A percentile compares a stretch with the other conserved stretches of the same genome.
These are phyloP conservation scores for Alternaria brassicicola DNA, from an alignment of 2,329 filamentous ascomycete species.

Conservation along the genomic window DNA sequence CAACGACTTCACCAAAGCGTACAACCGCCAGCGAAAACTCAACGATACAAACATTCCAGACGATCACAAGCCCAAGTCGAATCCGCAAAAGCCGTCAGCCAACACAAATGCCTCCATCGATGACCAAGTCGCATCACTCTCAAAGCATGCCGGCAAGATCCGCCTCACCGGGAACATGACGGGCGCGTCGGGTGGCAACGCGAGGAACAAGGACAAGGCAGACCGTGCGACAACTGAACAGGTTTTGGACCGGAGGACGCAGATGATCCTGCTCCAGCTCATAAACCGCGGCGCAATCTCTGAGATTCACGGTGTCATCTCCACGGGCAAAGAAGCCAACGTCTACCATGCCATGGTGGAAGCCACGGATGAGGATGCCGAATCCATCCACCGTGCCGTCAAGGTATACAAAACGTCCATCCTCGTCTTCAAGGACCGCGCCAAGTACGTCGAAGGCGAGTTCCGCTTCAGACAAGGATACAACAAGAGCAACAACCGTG, in stretches of 20 bases:
- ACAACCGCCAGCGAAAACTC: slow-evolving; percentile 80
- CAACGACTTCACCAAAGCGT: slow-evolving; percentile 79
- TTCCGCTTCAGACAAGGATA: slow-evolving; percentile 89
- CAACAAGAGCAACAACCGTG: slow-evolving; percentile 91
- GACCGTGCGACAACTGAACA: slow-evolving; percentile 94
- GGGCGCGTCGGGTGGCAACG: slow-evolving; percentile 55
- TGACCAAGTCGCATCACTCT: slow-evolving; percentile 84
- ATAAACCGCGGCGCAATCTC: slow-evolving; percentile 89
- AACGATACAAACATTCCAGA: slow-evolving; percentile 59
- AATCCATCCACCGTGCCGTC: slow-evolving; percentile 77
- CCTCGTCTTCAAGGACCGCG: slow-evolving; percentile 95
- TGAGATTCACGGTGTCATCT: slow-evolving; percentile 93
- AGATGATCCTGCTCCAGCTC: slow-evolving; percentile 95
- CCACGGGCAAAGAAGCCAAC: slow-evolving; percentile 97
- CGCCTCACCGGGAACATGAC: slow-evolving; percentile 70
- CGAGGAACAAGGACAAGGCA: slow-evolving; percentile 77
- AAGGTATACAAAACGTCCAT: slow-evolving; percentile 99
- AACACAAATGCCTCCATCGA: slow-evolving; percentile 83
- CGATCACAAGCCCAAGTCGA: slow-evolving; percentile 70
- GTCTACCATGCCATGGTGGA: slow-evolving; percentile 87
- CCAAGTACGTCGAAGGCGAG: slow-evolving; percentile 94
- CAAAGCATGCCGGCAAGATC: slow-evolving; percentile 85
- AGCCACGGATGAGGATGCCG: slow-evolving; percentile 53
- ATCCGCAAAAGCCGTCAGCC: slow-evolving; percentile 70
- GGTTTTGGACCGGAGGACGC: slow-evolving; percentile 89